A percentile compares a stretch with the other conserved stretches of the same genome.
Conservation (phyloP, 2,329 filamentous ascomycete species). For the Eurotiales sp. region DNA sequence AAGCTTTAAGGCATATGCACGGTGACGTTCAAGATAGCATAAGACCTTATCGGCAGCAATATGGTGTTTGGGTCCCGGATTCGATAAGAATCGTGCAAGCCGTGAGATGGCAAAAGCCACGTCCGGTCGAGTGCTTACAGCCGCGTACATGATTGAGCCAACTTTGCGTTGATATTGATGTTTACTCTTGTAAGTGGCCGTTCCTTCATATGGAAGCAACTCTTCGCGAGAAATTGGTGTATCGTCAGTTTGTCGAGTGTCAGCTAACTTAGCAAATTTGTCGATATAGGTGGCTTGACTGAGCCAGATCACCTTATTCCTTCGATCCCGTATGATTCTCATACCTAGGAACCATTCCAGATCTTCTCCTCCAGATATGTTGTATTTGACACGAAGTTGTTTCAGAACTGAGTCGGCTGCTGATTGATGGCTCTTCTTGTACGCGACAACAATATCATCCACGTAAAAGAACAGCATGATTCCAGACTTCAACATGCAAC, state of each 20-base stretch:
- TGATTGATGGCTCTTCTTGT: neutral
- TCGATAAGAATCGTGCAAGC: slow-evolving; percentile 4
- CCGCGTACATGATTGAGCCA: slow-evolving; percentile 7
- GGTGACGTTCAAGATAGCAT: neutral
- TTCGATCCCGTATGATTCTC: slow-evolving; percentile 9
- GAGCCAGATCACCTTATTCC: neutral
- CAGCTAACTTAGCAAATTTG: neutral
- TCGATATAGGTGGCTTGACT: neutral
- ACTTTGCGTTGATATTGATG: slow-evolving; percentile 4
- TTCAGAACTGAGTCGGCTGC: neutral
- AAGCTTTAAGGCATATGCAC: neutral
- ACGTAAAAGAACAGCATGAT: slow-evolving; percentile 8
- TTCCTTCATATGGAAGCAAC: neutral
- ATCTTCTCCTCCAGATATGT: neutral
- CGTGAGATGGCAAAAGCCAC: slow-evolving; percentile 6
- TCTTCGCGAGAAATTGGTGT: neutral
- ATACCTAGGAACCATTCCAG: slow-evolving; percentile 8
- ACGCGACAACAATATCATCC: too few relatives aligned
- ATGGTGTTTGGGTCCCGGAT: slow-evolving; percentile 7
- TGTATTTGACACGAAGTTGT: neutral
- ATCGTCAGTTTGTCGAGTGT: neutral
- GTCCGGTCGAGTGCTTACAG: slow-evolving; percentile 3
- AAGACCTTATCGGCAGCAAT: slow-evolving; percentile 8
- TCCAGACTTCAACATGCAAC: neutral
- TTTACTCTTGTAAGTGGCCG: neutral